These are phyloP conservation scores for Fusarium siculi DNA, from an alignment of 2,329 filamentous ascomycete genomes.

Conservation along the genomic window DNA sequence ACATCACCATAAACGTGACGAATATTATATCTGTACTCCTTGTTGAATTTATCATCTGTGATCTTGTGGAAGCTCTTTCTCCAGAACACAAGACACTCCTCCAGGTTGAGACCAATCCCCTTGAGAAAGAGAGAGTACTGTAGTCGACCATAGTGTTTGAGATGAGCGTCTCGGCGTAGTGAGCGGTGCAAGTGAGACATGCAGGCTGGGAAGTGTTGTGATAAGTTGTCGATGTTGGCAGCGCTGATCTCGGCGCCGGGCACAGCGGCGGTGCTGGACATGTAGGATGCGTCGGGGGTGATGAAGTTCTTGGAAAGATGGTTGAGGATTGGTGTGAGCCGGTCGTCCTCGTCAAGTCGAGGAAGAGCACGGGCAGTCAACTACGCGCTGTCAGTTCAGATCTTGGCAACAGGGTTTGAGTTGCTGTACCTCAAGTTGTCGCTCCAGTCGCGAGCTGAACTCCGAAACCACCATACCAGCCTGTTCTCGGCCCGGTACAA, in stretches of 20 bases:
- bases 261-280: conserved; percentile 68
- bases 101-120: conserved; percentile 90
- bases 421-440: conserved; percentile 77
- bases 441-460: conserved; percentile 82
- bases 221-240: conserved; percentile 80
- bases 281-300: conserved; percentile 87
- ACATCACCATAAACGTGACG: conserved; percentile 96
- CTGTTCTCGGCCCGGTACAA: conserved; percentile 88
- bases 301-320: conserved; percentile 96
- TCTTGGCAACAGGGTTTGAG: not conserved
- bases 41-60: conserved; percentile 95
- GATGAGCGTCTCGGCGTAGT: conserved; percentile 85
- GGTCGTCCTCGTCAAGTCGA: conserved; percentile 94
- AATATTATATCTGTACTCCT: conserved; percentile 97
- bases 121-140: conserved; percentile 98
- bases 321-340: conserved; percentile 74
- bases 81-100: conserved; percentile 94
- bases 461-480: conserved; percentile 89
- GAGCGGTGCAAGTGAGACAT: conserved; percentile 92
- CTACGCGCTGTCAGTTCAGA: conserved; percentile 52
- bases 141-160: conserved; percentile 92
- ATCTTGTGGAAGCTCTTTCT: conserved; percentile 84
- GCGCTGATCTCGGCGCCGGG: conserved; percentile 80
- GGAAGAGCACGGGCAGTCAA: conserved; percentile 91
- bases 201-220: conserved; percentile 87